Evolutionary conservation across 441 rosid genomes (phyloP).

Genomic region (Sinapis alba): DNA sequence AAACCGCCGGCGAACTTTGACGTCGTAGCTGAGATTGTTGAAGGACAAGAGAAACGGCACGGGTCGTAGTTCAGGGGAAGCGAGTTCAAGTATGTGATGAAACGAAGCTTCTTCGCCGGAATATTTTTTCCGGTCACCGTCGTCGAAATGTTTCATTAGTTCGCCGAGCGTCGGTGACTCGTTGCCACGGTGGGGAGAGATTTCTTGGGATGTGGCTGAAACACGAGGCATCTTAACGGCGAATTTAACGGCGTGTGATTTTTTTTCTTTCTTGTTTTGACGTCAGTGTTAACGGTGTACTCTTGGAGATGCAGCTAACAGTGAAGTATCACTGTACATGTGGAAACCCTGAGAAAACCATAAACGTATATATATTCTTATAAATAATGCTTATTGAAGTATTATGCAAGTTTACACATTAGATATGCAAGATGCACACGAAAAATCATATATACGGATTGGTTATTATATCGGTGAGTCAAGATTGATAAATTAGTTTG

Average conservation of each 20-base stretch:
- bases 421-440: neutral
- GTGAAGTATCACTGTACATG: neutral
- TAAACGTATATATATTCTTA: neutral
- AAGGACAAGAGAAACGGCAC: constrained; percentile 36
- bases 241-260: neutral
- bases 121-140: neutral
- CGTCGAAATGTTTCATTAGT: neutral
- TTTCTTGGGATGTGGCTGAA: neutral
- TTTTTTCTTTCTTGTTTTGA: neutral
- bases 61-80: constrained; percentile 3
- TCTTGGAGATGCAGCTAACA: constrained; percentile 11
- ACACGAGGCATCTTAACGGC: constrained; percentile 35
- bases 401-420: neutral
- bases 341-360: constrained; percentile 12
- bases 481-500: neutral
- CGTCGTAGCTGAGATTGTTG: constrained; percentile 30
- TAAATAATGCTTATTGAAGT: neutral
- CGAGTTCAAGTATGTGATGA: constrained; percentile 23
- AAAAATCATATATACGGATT: neutral
- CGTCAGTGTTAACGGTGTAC: neutral
- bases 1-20: constrained; percentile 6
- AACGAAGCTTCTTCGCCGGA: constrained; percentile 21
- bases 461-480: neutral
- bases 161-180: constrained; percentile 34
- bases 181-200: constrained; percentile 11